Base-by-base conservation (phyloP, 176 grass and related monocot genomes). In the Tillandsia leiboldiana region DNA sequence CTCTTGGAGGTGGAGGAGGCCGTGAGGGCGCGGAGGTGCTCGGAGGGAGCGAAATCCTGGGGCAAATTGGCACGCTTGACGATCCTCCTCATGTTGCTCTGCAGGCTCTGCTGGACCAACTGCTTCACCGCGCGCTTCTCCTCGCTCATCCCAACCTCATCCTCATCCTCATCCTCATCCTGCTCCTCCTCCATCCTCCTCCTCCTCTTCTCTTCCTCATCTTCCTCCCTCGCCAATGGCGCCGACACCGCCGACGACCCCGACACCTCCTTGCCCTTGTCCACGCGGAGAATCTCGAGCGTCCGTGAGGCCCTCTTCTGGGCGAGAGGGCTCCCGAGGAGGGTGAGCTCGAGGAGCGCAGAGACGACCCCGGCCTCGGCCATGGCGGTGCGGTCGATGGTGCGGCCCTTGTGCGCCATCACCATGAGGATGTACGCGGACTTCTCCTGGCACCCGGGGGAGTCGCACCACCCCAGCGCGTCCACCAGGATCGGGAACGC, bases 61-160 rank as follows among this genome's bases (percentile, higher is more conserved):
- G 84, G 94, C 0, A 93, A 68, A 68, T 91, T 80, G 26, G 94
- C 90, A 2, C 94, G 83, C 1, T 83, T 84, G 6, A 85, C 90
- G 76, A 93, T 93, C 14, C 86, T 84, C 20, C 84, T 70, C 94
- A 99, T 86, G 80, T 99, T 99, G 69, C 77, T 90, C 67, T 93
- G 94, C 7, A 99, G 79, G 67, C 94, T 99, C 84, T 99, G 94
- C 71, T 88, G 94, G 29, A 99, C 94, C 72, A 99, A 77, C 42
- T 93, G 86, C 80, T 77, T 78, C 51, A 99, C 90, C 6, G 90
- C 94, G 65, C 73, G 83, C 74, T 83, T 90, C 82, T 99, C 94
- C 14, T 82, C 76, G 70, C 84, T 99, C 74, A 99, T 87, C 42
- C 75, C 80, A 3, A 54, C 74, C 2, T 74, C 71, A 14, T 23